Conservation (phyloP, 1,284 basidiomycete species). For the Sporisorium iseilematis-ciliati region DNA sequence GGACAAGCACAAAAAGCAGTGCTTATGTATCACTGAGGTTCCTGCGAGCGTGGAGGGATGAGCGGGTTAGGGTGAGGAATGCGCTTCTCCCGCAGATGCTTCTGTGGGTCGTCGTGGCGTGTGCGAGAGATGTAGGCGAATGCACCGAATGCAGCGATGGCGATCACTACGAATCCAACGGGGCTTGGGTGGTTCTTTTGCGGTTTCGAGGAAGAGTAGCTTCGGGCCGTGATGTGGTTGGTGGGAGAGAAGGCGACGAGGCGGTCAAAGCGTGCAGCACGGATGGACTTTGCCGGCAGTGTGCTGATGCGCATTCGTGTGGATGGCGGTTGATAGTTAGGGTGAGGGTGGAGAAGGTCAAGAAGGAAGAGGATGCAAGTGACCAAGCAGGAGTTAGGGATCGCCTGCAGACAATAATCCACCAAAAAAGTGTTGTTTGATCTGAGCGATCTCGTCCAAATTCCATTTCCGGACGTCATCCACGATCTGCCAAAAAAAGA, state of each 20-base stretch:
- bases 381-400: constrained; percentile 6
- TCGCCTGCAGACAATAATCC: background rate
- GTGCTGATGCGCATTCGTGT: constrained; percentile 35
- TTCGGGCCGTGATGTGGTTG: constrained; percentile 9
- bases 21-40: constrained; percentile 34
- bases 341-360: background rate
- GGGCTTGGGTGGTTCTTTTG: constrained; percentile 56
- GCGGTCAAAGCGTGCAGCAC: constrained; percentile 38
- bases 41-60: constrained; percentile 57
- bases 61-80: constrained; percentile 66
- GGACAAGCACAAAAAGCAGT: background rate
- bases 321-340: background rate
- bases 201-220: constrained; percentile 29
- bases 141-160: constrained; percentile 55
- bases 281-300: constrained; percentile 16
- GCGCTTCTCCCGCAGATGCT: constrained; percentile 55
- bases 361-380: background rate
- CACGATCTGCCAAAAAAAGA: background rate
- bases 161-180: constrained; percentile 55
- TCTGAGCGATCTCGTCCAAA: background rate
- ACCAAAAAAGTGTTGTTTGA: too few species aligned
- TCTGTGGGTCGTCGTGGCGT: constrained; percentile 58
- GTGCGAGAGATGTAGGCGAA: constrained; percentile 58
- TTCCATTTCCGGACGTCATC: constrained; percentile 1
- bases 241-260: constrained; percentile 11